Conservation (phyloP, 2,329 filamentous ascomycete genomes). For the Incumbomyces lentus region DNA sequence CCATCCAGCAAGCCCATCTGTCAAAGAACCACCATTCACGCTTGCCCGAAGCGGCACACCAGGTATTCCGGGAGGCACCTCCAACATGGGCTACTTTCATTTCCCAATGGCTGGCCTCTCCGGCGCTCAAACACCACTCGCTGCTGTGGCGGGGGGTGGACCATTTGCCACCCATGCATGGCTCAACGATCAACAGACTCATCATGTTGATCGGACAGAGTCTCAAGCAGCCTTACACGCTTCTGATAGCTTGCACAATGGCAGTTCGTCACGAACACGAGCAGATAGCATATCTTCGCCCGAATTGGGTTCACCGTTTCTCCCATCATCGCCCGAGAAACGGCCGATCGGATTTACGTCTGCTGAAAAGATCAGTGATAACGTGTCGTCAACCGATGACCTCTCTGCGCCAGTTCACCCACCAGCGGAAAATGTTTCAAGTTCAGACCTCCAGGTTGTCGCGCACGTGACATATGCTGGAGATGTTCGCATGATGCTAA, state of each 20-base stretch:
- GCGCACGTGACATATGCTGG: constrained; percentile 84
- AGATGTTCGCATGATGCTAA: constrained; percentile 76
- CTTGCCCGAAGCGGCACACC: constrained; percentile 37
- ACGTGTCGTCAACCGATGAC: constrained; percentile 2
- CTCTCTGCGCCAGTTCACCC: constrained; percentile 24
- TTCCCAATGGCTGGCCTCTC: constrained; percentile 39
- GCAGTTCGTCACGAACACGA: constrained; percentile 32
- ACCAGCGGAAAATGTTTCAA: constrained; percentile 54
- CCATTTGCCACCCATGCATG: constrained; percentile 29
- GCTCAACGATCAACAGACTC: constrained; percentile 21
- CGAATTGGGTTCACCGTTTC: constrained; percentile 12
- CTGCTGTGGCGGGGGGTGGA: constrained; percentile 35
- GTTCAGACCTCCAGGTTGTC: constrained; percentile 85
- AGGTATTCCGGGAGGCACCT: constrained; percentile 39
- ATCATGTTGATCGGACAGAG: not conserved
- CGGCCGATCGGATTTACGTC: constrained; percentile 6
- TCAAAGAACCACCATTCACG: constrained; percentile 30
- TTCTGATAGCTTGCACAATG: constrained; percentile 27
- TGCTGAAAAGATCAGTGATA: constrained; percentile 8
- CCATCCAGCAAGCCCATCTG: not conserved
- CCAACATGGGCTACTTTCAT: constrained; percentile 40
- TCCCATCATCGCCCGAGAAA: constrained; percentile 12
- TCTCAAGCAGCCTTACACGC: not conserved
- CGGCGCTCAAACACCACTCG: constrained; percentile 39
- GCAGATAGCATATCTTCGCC: constrained; percentile 24